These are phyloP conservation scores for Alternaria triticina DNA, from an alignment of 2,329 filamentous ascomycete species.

Conservation along the genomic window DNA sequence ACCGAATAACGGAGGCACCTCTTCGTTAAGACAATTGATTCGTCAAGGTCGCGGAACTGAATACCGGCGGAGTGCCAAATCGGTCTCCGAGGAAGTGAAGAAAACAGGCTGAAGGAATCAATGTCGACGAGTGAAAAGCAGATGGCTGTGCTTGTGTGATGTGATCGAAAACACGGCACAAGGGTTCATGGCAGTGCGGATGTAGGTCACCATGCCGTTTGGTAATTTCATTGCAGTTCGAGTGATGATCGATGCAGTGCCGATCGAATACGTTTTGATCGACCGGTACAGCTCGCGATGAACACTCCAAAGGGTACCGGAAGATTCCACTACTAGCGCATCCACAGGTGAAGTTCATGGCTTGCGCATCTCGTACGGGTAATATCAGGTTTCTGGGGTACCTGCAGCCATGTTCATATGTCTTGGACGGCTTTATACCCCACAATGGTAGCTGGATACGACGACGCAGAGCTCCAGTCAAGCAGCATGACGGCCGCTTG, in stretches of 20 bases:
- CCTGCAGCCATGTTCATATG: slow-evolving; percentile 1
- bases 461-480: slow-evolving; percentile 1
- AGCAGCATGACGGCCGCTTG: background rate
- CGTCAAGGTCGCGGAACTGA: background rate
- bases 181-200: background rate
- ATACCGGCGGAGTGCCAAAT: background rate
- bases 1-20: background rate
- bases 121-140: background rate
- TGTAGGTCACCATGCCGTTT: background rate
- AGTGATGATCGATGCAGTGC: slow-evolving; percentile 9
- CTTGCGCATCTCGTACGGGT: slow-evolving; percentile 30
- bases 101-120: background rate
- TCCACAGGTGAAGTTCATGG: background rate
- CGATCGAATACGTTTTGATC: slow-evolving; percentile 7
- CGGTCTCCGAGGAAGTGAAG: background rate
- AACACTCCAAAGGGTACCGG: background rate
- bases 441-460: slow-evolving; percentile 17
- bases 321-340: background rate
- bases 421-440: slow-evolving; percentile 22
- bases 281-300: background rate
- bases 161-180: background rate
- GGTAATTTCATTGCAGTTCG: background rate
- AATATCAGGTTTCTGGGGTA: slow-evolving; percentile 23
- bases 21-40: background rate
- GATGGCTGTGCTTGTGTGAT: background rate